A percentile compares a stretch with the other conserved stretches of the same genome.
phyloP scores from a whole-genome alignment of 352 stramenopile genomes.

The Phytophthora nicotianae region DNA sequence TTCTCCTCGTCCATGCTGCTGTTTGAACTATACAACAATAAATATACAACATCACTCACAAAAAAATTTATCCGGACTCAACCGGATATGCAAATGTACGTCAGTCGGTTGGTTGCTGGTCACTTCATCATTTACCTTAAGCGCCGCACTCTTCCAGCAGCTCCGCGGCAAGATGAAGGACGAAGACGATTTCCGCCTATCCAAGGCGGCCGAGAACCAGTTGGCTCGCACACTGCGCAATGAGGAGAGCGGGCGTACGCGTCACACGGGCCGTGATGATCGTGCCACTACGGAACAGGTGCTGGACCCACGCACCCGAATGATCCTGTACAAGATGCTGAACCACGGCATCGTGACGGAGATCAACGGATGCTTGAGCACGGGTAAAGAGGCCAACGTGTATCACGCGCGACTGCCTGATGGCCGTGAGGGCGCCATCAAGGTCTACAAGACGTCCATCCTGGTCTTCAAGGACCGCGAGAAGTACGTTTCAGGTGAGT shows the following conservation, averaged over 20 bases:
- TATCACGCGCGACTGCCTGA: slow-evolving; percentile 94
- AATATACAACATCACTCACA: background rate
- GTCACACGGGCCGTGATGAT: slow-evolving; percentile 97
- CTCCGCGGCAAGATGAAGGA: slow-evolving; percentile 43
- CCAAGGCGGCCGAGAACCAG: slow-evolving; percentile 83
- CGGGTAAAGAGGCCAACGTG: slow-evolving; percentile 99
- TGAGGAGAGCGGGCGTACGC: slow-evolving; percentile 74
- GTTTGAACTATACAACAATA: background rate
- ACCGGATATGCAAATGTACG: slow-evolving; percentile 3
- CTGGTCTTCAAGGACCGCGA: slow-evolving; percentile 99
- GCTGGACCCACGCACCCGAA: slow-evolving; percentile 97
- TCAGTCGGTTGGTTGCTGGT: slow-evolving; percentile 24
- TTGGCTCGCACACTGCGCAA: slow-evolving; percentile 74
- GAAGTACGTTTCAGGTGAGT: slow-evolving; percentile 98
- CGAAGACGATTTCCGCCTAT: slow-evolving; percentile 73
- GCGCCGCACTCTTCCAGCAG: background rate
- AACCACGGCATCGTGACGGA: slow-evolving; percentile 95
- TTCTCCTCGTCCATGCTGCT: slow-evolving; percentile 74
- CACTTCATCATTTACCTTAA: slow-evolving; percentile 4
- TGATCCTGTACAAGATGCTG: slow-evolving; percentile 99
- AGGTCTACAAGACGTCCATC: slow-evolving; percentile 92
- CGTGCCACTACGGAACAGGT: slow-evolving; percentile 98
- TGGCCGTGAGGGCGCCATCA: slow-evolving; percentile 81
- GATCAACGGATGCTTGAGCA: slow-evolving; percentile 99
- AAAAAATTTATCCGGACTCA: slow-evolving; percentile 7